Evolutionary conservation across 345 rosid genomes (phyloP), one percentile per base, ranked within the genome.

Genomic region (Passiflora organensis): DNA sequence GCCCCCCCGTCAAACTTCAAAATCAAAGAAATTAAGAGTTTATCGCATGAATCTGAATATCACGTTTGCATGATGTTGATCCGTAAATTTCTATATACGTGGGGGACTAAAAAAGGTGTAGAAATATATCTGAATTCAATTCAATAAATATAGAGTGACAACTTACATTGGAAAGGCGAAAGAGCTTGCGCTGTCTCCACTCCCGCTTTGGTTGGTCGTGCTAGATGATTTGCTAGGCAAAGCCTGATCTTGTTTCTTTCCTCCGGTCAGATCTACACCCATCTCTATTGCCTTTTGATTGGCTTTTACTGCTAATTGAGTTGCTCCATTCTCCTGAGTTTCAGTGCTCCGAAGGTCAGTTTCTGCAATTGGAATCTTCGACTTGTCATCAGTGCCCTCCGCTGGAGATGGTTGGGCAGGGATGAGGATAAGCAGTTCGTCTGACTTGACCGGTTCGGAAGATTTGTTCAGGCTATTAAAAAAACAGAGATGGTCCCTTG

Each of bases 121-220:
- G 3, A 8, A 28, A 28, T 28, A 8, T 28, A 28, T 28, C 3
- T 3, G 34, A 28, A 28, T n/a, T n/a, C n/a, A n/a, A n/a, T n/a
- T n/a, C n/a, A n/a, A n/a, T n/a, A 28, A 2, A 28, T 28, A 28
- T 28, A 8, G 3, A 28, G 34, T 8, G 8, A 28, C 34, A n/a
- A 64, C 85, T 65, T 76, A 83, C 94, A 76, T 39, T 23, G 90
- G 82, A 64, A 82, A 79, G 47, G 86, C 58, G 66, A 82, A 80
- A 21, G 88, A 76, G 10, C 38, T 48, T 0, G 66, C 1, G 59
- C 87, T 73, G 48, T 66, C 66, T 32, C 66, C 66, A 56, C 83
- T 84, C 10, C 42, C 73, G 43, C 63, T 58, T 44, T 38, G 67
- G 53, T 56, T 62, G 8, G 76, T 67, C 38, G 22, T 19, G 6